A percentile compares a stretch with the other conserved stretches of the same genome.
Evolutionary conservation across 768 basidiomycete genomes (phyloP).

Genomic region (Filobasidium wieringae): DNA sequence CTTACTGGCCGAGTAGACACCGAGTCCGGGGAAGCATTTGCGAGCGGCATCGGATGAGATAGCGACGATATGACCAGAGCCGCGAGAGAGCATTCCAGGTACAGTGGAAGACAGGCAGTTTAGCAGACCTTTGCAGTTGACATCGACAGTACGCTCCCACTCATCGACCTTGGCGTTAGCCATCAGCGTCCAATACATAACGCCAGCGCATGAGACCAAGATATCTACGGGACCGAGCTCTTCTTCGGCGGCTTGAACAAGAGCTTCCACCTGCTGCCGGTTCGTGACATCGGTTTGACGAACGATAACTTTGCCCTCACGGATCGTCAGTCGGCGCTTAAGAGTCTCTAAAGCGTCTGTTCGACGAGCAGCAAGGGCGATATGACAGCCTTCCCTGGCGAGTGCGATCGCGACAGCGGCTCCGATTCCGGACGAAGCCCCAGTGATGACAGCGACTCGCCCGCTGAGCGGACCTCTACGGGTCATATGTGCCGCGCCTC

Average conservation of each 20-base stretch:
- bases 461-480: conserved; percentile 32
- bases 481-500: background rate
- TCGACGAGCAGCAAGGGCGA: conserved; percentile 46
- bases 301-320: conserved; percentile 44
- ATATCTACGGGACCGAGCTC: conserved; percentile 50
- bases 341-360: conserved; percentile 44
- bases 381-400: conserved; percentile 50
- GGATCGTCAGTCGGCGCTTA: conserved; percentile 37
- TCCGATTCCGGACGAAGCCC: conserved; percentile 53
- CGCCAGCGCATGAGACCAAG: conserved; percentile 50
- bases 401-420: conserved; percentile 49
- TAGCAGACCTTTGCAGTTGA: conserved; percentile 52
- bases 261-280: conserved; percentile 43
- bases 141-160: conserved; percentile 47
- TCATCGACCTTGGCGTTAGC: conserved; percentile 47
- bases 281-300: conserved; percentile 49
- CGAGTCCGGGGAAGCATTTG: conserved; percentile 12
- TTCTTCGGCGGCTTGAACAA: conserved; percentile 46
- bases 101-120: conserved; percentile 13
- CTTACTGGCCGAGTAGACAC: conserved; percentile 16
- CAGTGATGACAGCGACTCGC: conserved; percentile 49
- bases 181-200: conserved; percentile 49
- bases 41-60: conserved; percentile 14
- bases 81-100: conserved; percentile 11
- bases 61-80: conserved; percentile 13